These are phyloP conservation scores for Dovyalis caffra DNA, from an alignment of 345 rosid genomes.

Conservation along the genomic window DNA sequence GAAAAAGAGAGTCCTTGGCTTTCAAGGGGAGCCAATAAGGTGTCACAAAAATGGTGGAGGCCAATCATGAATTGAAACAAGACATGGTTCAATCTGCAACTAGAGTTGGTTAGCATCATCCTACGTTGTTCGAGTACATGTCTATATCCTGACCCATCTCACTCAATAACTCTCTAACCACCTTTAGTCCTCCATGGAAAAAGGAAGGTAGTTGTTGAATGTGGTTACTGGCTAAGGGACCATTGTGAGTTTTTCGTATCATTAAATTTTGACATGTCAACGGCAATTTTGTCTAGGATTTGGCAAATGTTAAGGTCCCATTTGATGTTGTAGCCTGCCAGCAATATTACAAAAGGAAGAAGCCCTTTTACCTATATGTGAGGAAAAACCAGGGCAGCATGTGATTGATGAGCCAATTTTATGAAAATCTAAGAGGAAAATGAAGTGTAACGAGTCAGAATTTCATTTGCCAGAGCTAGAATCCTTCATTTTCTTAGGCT, in stretches of 20 bases:
- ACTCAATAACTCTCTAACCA: neutral
- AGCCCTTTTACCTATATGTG: neutral
- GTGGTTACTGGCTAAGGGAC: neutral
- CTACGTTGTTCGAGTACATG: neutral
- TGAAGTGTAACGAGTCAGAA: neutral
- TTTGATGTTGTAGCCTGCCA: neutral
- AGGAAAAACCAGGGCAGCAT: slow-evolving; percentile 2
- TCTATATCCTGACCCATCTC: neutral
- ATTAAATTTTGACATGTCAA: neutral
- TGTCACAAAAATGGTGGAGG: neutral
- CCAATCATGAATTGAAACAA: neutral
- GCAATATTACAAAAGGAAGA: neutral
- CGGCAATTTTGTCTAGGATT: neutral
- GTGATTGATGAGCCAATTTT: neutral
- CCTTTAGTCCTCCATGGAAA: neutral
- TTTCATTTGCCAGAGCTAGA: neutral
- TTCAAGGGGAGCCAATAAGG: neutral
- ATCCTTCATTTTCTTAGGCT: neutral
- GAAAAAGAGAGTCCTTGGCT: neutral
- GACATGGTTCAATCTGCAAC: neutral
- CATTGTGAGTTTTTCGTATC: neutral
- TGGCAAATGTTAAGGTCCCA: neutral
- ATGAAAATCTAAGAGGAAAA: neutral
- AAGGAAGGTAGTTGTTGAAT: neutral
- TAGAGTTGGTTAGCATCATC: neutral